phyloP scores from a whole-genome alignment of 2,329 filamentous ascomycete genomes.

The Fusarium sp. region DNA sequence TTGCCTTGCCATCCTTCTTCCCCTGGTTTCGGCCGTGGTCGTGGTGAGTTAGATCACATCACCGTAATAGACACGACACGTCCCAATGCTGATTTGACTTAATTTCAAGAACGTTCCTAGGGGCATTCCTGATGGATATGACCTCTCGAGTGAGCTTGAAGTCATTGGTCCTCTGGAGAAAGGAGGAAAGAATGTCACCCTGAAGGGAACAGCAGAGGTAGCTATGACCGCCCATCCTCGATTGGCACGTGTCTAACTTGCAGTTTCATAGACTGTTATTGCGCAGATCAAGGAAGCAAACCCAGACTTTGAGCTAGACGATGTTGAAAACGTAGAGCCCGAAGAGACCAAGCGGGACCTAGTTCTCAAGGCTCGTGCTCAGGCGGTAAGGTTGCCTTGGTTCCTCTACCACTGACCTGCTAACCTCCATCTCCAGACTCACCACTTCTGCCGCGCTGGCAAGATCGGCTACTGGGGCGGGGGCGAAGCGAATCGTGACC shows the following conservation, averaged over 20 bases:
- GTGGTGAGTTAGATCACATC: neutral
- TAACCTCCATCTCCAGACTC: neutral
- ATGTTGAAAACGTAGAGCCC: neutral
- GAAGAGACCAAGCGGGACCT: neutral
- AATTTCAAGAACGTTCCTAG: neutral
- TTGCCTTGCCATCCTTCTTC: neutral
- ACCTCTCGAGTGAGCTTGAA: neutral
- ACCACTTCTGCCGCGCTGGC: conserved; percentile 5
- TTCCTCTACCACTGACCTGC: neutral
- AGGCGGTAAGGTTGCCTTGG: neutral
- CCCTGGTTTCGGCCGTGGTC: neutral
- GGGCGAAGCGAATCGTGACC: neutral
- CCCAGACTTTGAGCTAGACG: neutral
- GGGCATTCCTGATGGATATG: neutral
- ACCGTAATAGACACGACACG: neutral
- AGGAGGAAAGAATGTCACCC: conserved; percentile 1
- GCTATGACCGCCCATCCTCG: neutral
- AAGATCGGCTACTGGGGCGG: neutral
- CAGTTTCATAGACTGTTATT: neutral
- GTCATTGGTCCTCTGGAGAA: neutral
- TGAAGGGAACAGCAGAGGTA: conserved; percentile 5
- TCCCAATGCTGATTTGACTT: neutral
- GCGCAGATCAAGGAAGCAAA: neutral
- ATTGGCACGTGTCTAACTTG: neutral
- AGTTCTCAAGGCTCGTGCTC: neutral